Evolutionary conservation across 2,329 filamentous ascomycete genomes (phyloP).

Genomic region (Rosellinia necatrix): DNA sequence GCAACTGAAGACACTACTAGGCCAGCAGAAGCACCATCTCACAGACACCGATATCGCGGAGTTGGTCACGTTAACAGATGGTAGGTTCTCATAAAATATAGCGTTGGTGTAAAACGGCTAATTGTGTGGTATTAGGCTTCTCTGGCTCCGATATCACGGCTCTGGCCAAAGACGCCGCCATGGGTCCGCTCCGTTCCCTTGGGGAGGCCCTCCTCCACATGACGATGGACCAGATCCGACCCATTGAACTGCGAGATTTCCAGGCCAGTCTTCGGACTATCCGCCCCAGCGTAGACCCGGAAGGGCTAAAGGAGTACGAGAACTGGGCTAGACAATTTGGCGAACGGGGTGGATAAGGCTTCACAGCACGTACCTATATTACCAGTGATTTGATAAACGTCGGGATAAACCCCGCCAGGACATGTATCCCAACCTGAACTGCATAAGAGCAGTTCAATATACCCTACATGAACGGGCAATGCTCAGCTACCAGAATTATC

Average conservation of each 20-base stretch:
- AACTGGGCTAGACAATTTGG: conserved; percentile 94
- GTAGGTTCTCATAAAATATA: conserved; percentile 49
- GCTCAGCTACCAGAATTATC: background rate
- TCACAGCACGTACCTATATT: background rate
- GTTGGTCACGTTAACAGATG: conserved; percentile 82
- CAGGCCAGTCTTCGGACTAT: conserved; percentile 82
- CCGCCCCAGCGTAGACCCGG: conserved; percentile 83
- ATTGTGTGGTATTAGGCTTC: conserved; percentile 66
- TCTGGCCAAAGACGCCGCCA: conserved; percentile 94
- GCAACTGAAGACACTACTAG: conserved; percentile 79
- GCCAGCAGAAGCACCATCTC: conserved; percentile 85
- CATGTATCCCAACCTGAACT: background rate
- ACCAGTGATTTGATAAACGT: background rate
- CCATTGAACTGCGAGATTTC: conserved; percentile 84
- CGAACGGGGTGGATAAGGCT: conserved; percentile 78
- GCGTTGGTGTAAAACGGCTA: background rate
- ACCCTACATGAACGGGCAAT: background rate
- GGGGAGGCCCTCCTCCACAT: conserved; percentile 89
- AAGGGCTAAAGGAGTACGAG: conserved; percentile 86
- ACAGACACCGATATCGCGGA: conserved; percentile 71
- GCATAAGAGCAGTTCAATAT: background rate
- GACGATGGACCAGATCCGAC: conserved; percentile 90
- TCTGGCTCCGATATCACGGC: conserved; percentile 97
- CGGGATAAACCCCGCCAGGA: background rate
- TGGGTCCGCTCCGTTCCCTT: conserved; percentile 89